Evolutionary conservation across 495 filamentous ascomycete genomes (phyloP).

Genomic region (Penicillium ochrochloron): DNA sequence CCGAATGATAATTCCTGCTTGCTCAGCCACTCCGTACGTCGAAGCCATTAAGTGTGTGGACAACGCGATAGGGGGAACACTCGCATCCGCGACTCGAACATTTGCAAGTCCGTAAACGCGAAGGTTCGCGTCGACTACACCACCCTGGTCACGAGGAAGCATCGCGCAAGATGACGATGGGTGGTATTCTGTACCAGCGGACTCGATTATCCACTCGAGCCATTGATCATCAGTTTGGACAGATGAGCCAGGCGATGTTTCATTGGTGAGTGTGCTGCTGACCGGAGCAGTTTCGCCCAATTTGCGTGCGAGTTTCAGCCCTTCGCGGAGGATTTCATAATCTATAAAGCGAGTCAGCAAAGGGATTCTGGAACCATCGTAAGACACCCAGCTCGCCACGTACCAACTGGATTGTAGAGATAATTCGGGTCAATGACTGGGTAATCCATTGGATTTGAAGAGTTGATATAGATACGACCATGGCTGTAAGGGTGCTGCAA

Average conservation of each 20-base stretch:
- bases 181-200: constrained; percentile 47
- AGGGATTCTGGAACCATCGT: not conserved
- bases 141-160: constrained; percentile 51
- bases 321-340: constrained; percentile 39
- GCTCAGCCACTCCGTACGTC: constrained; percentile 56
- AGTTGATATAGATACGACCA: constrained; percentile 42
- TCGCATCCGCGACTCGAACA: constrained; percentile 56
- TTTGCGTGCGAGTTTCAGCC: constrained; percentile 39
- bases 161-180: constrained; percentile 57
- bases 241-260: constrained; percentile 30
- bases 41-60: constrained; percentile 56
- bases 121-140: constrained; percentile 54
- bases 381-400: not conserved
- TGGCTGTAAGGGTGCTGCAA: constrained; percentile 45
- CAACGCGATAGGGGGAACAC: constrained; percentile 50
- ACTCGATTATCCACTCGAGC: constrained; percentile 26
- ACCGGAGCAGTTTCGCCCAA: constrained; percentile 34
- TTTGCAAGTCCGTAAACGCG: constrained; percentile 55
- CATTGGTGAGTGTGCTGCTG: constrained; percentile 28
- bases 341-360: constrained; percentile 21
- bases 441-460: constrained; percentile 40
- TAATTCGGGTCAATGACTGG: constrained; percentile 46
- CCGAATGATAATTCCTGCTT: constrained; percentile 34
- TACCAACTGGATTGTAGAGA: constrained; percentile 36
- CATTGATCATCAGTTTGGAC: constrained; percentile 36